These are phyloP conservation scores for barrel medic (Medicago truncatula) DNA, from an alignment of 306 rosid species.

Conservation along the genomic window DNA sequence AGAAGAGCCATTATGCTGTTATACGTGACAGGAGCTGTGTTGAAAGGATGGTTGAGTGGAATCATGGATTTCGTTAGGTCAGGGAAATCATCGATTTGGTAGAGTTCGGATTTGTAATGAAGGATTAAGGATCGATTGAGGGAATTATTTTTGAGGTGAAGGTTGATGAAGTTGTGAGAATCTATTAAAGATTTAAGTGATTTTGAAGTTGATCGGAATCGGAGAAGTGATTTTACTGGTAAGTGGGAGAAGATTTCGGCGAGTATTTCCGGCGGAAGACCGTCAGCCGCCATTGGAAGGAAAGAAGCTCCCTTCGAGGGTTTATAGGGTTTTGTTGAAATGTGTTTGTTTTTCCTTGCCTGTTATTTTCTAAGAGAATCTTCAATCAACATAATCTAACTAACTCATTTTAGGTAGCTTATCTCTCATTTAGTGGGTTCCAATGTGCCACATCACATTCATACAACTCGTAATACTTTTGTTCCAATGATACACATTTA, in stretches of 20 bases:
- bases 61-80: conserved; percentile 18
- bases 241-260: conserved; percentile 53
- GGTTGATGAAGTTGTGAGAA: conserved; percentile 43
- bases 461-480: too few species aligned
- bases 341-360: too few species aligned
- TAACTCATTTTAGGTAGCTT: too few species aligned
- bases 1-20: conserved; percentile 47
- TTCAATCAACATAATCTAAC: too few species aligned
- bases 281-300: too few species aligned
- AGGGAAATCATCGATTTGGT: conserved; percentile 28
- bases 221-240: conserved; percentile 50
- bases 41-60: conserved; percentile 63
- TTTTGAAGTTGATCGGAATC: conserved; percentile 51
- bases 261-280: conserved; percentile 62
- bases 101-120: conserved; percentile 49
- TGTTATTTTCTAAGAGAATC: too few species aligned
- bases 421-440: too few species aligned
- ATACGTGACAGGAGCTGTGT: background rate
- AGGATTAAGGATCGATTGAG: conserved; percentile 41
- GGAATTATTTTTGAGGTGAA: conserved; percentile 50
- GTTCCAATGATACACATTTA: too few species aligned
- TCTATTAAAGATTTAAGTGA: conserved; percentile 57
- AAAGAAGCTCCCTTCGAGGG: too few species aligned
- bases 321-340: too few species aligned
- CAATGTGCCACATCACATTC: too few species aligned